phyloP scores from a whole-genome alignment of 805 yeast species.

The Ogataea paraovalis region DNA sequence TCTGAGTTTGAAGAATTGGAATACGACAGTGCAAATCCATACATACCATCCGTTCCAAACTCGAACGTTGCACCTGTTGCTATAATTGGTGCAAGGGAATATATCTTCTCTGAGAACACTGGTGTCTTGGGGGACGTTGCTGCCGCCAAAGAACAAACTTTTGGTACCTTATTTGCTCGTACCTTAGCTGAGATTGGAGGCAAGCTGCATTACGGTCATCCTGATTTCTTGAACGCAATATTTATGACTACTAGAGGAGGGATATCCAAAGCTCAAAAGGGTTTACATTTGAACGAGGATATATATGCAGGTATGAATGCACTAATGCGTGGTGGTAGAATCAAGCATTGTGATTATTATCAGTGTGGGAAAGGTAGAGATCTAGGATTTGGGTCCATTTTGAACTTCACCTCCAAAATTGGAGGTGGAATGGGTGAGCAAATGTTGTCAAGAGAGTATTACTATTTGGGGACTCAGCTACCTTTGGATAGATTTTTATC shows the following conservation, averaged over 20 bases:
- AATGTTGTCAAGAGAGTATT: slow-evolving; percentile 85
- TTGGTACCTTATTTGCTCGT: slow-evolving; percentile 92
- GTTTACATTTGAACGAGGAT: slow-evolving; percentile 90
- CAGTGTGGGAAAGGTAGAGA: slow-evolving; percentile 98
- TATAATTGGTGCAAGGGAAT: slow-evolving; percentile 91
- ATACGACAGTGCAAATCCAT: slow-evolving; percentile 41
- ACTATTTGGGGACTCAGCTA: slow-evolving; percentile 81
- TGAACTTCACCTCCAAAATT: slow-evolving; percentile 91
- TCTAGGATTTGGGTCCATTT: slow-evolving; percentile 85
- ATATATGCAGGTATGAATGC: slow-evolving; percentile 96
- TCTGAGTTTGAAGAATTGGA: slow-evolving; percentile 88
- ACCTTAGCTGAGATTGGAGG: slow-evolving; percentile 93
- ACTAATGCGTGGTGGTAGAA: slow-evolving; percentile 82
- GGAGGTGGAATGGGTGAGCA: slow-evolving; percentile 99
- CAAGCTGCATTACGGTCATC: slow-evolving; percentile 93
- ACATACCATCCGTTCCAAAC: slow-evolving; percentile 51
- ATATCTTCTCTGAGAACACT: slow-evolving; percentile 86
- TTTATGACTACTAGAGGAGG: slow-evolving; percentile 97
- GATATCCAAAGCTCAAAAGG: slow-evolving; percentile 89
- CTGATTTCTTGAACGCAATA: slow-evolving; percentile 86
- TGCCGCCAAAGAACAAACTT: slow-evolving; percentile 96
- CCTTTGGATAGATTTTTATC: slow-evolving; percentile 89
- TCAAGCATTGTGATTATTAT: slow-evolving; percentile 91
- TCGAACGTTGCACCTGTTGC: slow-evolving; percentile 62
- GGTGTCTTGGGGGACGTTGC: slow-evolving; percentile 95